phyloP scores from a whole-genome alignment of 1,284 basidiomycete species.

The Wolfiporia cocos region DNA sequence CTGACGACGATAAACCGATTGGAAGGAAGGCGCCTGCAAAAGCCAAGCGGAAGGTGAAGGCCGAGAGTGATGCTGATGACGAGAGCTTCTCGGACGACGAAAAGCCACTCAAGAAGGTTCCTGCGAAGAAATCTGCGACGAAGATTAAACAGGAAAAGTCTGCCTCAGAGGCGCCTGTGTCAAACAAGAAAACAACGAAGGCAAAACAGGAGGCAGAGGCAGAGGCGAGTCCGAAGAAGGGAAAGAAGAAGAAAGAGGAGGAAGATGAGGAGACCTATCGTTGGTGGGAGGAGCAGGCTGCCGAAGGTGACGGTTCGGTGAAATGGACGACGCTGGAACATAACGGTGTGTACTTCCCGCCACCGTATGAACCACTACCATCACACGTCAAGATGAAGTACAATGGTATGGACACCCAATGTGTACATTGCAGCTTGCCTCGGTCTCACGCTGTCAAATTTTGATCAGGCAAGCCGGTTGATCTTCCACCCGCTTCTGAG shows the following conservation, averaged over 20 bases:
- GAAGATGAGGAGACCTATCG: constrained; percentile 66
- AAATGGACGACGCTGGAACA: constrained; percentile 96
- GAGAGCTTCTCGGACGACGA: constrained; percentile 33
- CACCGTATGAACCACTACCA: constrained; percentile 87
- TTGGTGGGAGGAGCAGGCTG: constrained; percentile 79
- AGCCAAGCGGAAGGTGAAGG: constrained; percentile 48
- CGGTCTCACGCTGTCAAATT: background rate
- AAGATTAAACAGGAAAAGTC: constrained; percentile 36
- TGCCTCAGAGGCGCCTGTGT: constrained; percentile 16
- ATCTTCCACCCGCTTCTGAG: constrained; percentile 83
- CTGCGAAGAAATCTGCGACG: constrained; percentile 30
- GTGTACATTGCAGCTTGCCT: too few species aligned
- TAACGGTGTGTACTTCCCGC: constrained; percentile 93
- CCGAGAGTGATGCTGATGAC: constrained; percentile 44
- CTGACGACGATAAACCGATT: constrained; percentile 40
- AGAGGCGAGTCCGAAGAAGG: constrained; percentile 34
- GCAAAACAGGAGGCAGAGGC: constrained; percentile 28
- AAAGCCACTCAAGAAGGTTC: constrained; percentile 33
- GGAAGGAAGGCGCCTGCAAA: constrained; percentile 33
- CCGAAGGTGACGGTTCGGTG: constrained; percentile 65
- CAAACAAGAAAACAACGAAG: constrained; percentile 28
- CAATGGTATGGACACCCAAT: constrained; percentile 80
- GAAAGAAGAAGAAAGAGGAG: constrained; percentile 56
- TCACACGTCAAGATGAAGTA: constrained; percentile 92
- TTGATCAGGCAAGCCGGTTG: constrained; percentile 69